Conservation (phyloP, 2,329 filamentous ascomycete species). For the Colletotrichum magnum region DNA sequence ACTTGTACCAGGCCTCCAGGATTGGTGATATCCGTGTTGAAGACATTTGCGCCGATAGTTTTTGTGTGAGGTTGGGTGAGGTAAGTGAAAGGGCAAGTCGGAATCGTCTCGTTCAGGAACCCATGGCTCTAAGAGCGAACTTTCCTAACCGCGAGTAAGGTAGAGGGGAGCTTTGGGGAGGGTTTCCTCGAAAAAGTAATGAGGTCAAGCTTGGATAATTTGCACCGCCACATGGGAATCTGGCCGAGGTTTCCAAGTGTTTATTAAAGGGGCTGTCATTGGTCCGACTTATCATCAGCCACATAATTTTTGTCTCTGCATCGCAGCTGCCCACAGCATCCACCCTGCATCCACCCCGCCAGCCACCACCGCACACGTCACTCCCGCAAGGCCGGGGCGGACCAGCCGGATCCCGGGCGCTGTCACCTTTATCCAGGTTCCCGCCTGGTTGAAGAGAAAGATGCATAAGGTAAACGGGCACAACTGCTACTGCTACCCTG, state of each 20-base stretch:
- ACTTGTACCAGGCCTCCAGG: conserved; percentile 66
- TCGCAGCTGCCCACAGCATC: conserved; percentile 14
- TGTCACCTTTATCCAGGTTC: conserved; percentile 39
- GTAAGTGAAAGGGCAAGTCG: neutral
- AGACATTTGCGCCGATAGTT: conserved; percentile 23
- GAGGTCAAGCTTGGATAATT: conserved; percentile 40
- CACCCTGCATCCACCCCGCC: conserved; percentile 34
- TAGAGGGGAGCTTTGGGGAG: too few species aligned
- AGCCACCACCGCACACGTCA: conserved; percentile 43
- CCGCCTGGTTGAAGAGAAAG: conserved; percentile 30
- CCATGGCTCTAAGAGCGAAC: conserved; percentile 21
- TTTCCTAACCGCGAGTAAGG: too few species aligned
- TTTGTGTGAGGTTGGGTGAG: conserved; percentile 11
- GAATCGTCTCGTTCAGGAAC: conserved; percentile 22
- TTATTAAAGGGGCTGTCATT: neutral
- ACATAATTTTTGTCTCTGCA: conserved; percentile 24
- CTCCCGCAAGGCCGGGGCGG: conserved; percentile 32
- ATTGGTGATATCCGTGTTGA: conserved; percentile 39
- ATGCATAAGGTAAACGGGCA: conserved; percentile 33
- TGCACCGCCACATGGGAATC: conserved; percentile 39
- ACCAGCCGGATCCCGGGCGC: conserved; percentile 32
- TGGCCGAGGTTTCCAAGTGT: conserved; percentile 12
- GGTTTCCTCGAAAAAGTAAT: conserved; percentile 35
- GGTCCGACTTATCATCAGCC: conserved; percentile 34
- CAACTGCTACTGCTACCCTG: too few species aligned